Evolutionary conservation across 495 filamentous ascomycete species (phyloP).

Genomic region (Talaromyces nanjingensis): DNA sequence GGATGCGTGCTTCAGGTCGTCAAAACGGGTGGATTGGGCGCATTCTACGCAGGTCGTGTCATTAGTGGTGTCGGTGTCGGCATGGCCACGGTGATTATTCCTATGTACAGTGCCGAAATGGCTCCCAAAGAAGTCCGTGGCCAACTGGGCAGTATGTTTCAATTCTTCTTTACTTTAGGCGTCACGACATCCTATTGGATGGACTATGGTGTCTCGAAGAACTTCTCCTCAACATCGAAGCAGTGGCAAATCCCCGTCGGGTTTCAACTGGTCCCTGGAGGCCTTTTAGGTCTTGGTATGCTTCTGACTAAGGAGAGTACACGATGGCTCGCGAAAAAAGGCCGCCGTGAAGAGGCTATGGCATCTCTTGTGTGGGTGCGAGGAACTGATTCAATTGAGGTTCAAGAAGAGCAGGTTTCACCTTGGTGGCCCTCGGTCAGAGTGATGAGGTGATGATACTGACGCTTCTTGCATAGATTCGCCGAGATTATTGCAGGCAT

Average conservation of each 20-base stretch:
- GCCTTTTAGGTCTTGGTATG: slow-evolving; percentile 43
- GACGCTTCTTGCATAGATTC: slow-evolving; percentile 25
- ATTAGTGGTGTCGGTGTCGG: slow-evolving; percentile 52
- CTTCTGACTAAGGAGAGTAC: slow-evolving; percentile 40
- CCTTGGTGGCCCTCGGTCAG: neutral
- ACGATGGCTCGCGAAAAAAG: slow-evolving; percentile 45
- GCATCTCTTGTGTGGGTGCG: slow-evolving; percentile 42
- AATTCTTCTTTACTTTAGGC: slow-evolving; percentile 42
- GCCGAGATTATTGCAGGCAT: slow-evolving; percentile 38
- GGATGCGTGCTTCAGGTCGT: slow-evolving; percentile 37
- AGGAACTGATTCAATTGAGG: slow-evolving; percentile 30
- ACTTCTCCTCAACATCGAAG: slow-evolving; percentile 41
- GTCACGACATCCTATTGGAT: slow-evolving; percentile 48
- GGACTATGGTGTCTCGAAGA: slow-evolving; percentile 44
- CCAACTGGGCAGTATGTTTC: slow-evolving; percentile 39
- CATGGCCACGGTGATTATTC: slow-evolving; percentile 44
- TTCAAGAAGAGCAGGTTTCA: slow-evolving; percentile 13
- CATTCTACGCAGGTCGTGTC: slow-evolving; percentile 41
- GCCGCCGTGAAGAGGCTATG: slow-evolving; percentile 42
- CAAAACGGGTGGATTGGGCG: slow-evolving; percentile 34
- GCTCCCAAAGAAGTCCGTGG: slow-evolving; percentile 48
- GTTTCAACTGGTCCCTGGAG: slow-evolving; percentile 43
- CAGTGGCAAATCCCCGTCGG: slow-evolving; percentile 51
- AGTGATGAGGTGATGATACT: neutral
- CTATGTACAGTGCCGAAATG: slow-evolving; percentile 49